A percentile compares a stretch with the other conserved stretches of the same genome.
phyloP scores from a whole-genome alignment of 2,329 filamentous ascomycete species.

The Botrytis fabae region DNA sequence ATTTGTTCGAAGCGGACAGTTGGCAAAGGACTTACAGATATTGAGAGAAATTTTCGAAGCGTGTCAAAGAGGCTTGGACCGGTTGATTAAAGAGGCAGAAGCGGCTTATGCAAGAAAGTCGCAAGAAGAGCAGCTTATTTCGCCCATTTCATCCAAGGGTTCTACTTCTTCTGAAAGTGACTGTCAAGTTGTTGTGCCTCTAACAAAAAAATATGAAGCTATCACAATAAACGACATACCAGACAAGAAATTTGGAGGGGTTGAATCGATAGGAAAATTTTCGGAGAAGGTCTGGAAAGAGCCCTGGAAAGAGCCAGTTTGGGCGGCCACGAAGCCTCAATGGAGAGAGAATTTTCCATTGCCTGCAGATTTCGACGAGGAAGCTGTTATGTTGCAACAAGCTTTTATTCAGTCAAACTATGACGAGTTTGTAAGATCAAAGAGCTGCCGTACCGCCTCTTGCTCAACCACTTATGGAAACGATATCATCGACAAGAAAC shows the following conservation, averaged over 20 bases:
- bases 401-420: not conserved
- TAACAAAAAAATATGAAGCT: not conserved
- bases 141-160: not conserved
- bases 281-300: not conserved
- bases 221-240: not conserved
- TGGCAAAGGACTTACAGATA: not conserved
- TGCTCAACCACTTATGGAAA: not conserved
- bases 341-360: not conserved
- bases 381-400: constrained; percentile 1
- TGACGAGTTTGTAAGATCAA: not conserved
- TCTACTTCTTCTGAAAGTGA: not conserved
- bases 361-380: not conserved
- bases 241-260: not conserved
- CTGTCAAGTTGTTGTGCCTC: not conserved
- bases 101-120: not conserved
- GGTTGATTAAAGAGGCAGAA: not conserved
- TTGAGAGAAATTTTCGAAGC: not conserved
- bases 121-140: not conserved
- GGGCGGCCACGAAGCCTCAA: not conserved
- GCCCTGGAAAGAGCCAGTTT: not conserved
- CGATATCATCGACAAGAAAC: no score
- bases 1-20: not conserved
- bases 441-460: not conserved
- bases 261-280: not conserved
- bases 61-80: not conserved